phyloP scores from a whole-genome alignment of 2,329 filamentous ascomycete genomes.

The Fusarium sp. region DNA sequence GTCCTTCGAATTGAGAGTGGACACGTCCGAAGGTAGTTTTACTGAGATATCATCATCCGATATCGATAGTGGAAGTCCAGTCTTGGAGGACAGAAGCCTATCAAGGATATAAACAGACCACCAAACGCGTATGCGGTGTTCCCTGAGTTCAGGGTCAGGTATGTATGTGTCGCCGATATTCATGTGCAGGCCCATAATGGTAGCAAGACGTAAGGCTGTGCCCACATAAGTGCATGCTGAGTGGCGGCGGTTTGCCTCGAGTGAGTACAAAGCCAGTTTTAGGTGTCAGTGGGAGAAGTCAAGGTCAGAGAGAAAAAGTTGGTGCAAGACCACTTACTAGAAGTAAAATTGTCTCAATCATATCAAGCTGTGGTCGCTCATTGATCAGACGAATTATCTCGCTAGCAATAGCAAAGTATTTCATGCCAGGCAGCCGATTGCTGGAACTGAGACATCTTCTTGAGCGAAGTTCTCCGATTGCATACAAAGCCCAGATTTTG shows the following conservation, averaged over 20 bases:
- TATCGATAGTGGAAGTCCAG: background rate
- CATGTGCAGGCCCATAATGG: background rate
- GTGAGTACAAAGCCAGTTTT: background rate
- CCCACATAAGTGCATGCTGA: background rate
- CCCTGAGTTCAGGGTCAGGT: background rate
- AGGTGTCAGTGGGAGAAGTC: background rate
- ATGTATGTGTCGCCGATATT: background rate
- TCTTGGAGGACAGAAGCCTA: background rate
- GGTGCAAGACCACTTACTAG: background rate
- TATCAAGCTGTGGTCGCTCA: constrained; percentile 1
- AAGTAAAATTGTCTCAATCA: background rate
- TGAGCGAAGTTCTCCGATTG: background rate
- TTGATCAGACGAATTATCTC: background rate
- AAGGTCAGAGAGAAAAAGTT: background rate
- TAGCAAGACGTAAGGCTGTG: background rate
- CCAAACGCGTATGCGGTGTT: background rate
- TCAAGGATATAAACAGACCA: constrained; percentile 4
- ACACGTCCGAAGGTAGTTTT: background rate
- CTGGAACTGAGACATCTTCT: background rate
- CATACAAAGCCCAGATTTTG: background rate
- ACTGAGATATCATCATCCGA: constrained; percentile 1
- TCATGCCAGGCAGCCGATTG: background rate
- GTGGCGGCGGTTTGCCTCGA: background rate
- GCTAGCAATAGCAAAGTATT: background rate
- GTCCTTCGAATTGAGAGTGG: background rate